These are phyloP conservation scores for Corrigiola litoralis DNA, from an alignment of 179 eudicot species.

Conservation along the genomic window DNA sequence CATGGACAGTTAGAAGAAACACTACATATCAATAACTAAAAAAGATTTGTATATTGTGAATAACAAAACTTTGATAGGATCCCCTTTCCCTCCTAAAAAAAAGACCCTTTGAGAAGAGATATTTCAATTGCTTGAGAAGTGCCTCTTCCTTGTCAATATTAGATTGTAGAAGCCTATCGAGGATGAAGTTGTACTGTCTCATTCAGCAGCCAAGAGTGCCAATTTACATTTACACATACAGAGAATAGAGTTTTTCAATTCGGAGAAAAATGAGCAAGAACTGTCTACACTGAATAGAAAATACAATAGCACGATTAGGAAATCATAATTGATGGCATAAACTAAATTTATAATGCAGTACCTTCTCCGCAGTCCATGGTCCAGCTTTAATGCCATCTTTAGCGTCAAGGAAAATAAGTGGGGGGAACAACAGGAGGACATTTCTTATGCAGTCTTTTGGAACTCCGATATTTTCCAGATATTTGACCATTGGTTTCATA, in stretches of 20 bases:
- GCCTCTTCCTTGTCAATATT: no score
- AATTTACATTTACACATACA: background rate
- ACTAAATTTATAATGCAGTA: conserved; percentile 12
- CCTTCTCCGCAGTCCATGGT: conserved; percentile 54
- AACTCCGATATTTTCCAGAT: conserved; percentile 55
- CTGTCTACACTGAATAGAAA: no score
- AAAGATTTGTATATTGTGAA: no score
- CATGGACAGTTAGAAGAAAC: no score
- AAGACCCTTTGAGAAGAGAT: no score
- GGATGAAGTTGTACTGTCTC: background rate
- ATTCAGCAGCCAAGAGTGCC: background rate
- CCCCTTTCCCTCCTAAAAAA: no score
- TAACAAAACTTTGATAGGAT: no score
- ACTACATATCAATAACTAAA: no score
- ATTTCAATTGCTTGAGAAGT: no score
- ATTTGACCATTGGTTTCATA: conserved; percentile 46
- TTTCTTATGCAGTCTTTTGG: conserved; percentile 45
- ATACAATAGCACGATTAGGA: no score
- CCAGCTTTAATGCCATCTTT: conserved; percentile 45
- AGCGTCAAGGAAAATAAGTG: conserved; percentile 52
- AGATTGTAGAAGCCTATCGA: no score
- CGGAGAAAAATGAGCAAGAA: conserved; percentile 1
- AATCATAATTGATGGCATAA: background rate
- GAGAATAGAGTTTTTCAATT: no score
- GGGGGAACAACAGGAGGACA: conserved; percentile 66